phyloP scores from a whole-genome alignment of 305 asterid genomes.

The Solanum hybrid region DNA sequence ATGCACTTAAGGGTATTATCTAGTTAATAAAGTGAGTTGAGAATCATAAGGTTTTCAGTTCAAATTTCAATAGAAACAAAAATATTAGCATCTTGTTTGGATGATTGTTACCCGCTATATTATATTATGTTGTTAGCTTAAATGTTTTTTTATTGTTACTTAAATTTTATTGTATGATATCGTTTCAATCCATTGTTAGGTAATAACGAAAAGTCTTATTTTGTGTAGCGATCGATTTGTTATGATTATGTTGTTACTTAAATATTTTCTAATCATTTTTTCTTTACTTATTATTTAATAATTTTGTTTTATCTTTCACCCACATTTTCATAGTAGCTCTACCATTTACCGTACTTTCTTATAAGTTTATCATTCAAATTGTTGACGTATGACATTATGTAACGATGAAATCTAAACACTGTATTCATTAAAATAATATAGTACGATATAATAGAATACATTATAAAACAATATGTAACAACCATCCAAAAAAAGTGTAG shows the following conservation, averaged over 20 bases:
- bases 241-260: background rate
- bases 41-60: background rate
- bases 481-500: no score
- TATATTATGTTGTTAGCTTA: background rate
- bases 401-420: accelerated
- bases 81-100: background rate
- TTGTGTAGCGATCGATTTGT: no score
- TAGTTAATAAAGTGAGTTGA: no score
- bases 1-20: background rate
- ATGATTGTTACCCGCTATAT: background rate
- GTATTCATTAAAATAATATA: background rate
- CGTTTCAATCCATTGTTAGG: no score
- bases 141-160: no score
- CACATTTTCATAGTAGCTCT: background rate
- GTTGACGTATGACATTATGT: background rate
- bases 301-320: background rate
- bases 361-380: no score
- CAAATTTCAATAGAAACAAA: no score
- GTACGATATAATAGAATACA: no score
- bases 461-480: no score
- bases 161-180: background rate
- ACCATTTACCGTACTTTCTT: no score
- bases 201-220: background rate
- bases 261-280: no score
- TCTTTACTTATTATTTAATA: background rate